These are phyloP conservation scores for Nyssa sinensis DNA, from an alignment of 148 eudicot species.

Conservation along the genomic window DNA sequence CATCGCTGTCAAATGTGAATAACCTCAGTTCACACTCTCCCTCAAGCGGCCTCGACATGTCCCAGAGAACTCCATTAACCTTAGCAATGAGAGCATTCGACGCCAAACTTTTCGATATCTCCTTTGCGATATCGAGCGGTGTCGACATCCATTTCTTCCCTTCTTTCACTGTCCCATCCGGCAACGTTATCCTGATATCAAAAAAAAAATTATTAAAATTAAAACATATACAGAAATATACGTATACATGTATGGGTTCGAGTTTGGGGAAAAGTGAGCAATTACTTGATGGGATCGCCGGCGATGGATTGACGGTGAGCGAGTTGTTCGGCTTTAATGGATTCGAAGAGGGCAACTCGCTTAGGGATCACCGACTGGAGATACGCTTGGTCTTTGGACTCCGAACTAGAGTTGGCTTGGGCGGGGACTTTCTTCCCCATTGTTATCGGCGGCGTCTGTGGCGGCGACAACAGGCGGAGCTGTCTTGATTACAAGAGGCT, in stretches of 20 bases:
- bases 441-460: background rate
- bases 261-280: constrained; percentile 36
- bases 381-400: constrained; percentile 59
- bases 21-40: constrained; percentile 69
- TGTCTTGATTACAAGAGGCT: background rate
- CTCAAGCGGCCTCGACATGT: constrained; percentile 86
- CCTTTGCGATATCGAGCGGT: constrained; percentile 70
- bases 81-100: constrained; percentile 72
- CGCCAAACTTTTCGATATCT: constrained; percentile 82
- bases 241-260: constrained; percentile 31
- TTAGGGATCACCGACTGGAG: constrained; percentile 56
- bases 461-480: constrained; percentile 1
- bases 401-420: constrained; percentile 11
- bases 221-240: background rate
- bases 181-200: constrained; percentile 67
- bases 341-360: constrained; percentile 54
- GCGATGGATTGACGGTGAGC: constrained; percentile 36
- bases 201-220: background rate
- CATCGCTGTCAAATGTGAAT: constrained; percentile 72
- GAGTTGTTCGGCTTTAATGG: constrained; percentile 40
- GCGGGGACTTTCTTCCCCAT: constrained; percentile 28
- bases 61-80: constrained; percentile 85
- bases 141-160: constrained; percentile 75
- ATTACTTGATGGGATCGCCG: constrained; percentile 54
- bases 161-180: constrained; percentile 85